A percentile compares a stretch with the other conserved stretches of the same genome.
These are phyloP conservation scores for Saitozyma podzolica DNA, from an alignment of 768 basidiomycete species.

Conservation along the genomic window DNA sequence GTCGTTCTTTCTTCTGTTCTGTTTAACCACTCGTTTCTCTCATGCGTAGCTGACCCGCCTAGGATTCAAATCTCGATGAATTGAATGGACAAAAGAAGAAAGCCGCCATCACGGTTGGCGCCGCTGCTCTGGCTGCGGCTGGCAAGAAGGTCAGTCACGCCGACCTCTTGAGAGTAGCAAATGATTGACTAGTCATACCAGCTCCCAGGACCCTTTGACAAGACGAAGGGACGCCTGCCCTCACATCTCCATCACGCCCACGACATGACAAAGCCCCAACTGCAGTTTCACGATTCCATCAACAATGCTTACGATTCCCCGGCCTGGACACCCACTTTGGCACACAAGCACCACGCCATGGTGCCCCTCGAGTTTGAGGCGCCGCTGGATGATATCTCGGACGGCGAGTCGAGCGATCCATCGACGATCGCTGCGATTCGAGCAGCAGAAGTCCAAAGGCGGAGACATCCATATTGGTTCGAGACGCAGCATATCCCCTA, in stretches of 20 bases:
- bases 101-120: slow-evolving; percentile 33
- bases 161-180: slow-evolving; percentile 6
- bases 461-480: slow-evolving; percentile 72
- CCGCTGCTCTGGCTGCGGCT: slow-evolving; percentile 20
- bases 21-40: neutral
- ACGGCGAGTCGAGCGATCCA: slow-evolving; percentile 3
- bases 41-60: neutral
- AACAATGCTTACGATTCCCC: slow-evolving; percentile 63
- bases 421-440: slow-evolving; percentile 9
- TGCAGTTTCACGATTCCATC: slow-evolving; percentile 63
- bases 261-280: slow-evolving; percentile 74
- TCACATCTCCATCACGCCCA: slow-evolving; percentile 56
- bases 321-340: slow-evolving; percentile 67
- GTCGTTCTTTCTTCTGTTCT: neutral
- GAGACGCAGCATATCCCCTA: slow-evolving; percentile 76
- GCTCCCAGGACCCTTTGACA: slow-evolving; percentile 32
- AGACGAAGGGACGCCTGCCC: slow-evolving; percentile 49
- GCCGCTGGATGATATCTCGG: slow-evolving; percentile 13
- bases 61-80: slow-evolving; percentile 84
- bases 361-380: slow-evolving; percentile 67
- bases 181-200: slow-evolving; percentile 14
- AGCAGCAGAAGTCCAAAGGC: slow-evolving; percentile 14
- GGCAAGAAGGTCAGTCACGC: slow-evolving; percentile 50
- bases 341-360: slow-evolving; percentile 77
- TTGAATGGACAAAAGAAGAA: slow-evolving; percentile 68